Evolutionary conservation across 106 monocot genomes (phyloP).

Genomic region (Phalaenopsis aphrodite): DNA sequence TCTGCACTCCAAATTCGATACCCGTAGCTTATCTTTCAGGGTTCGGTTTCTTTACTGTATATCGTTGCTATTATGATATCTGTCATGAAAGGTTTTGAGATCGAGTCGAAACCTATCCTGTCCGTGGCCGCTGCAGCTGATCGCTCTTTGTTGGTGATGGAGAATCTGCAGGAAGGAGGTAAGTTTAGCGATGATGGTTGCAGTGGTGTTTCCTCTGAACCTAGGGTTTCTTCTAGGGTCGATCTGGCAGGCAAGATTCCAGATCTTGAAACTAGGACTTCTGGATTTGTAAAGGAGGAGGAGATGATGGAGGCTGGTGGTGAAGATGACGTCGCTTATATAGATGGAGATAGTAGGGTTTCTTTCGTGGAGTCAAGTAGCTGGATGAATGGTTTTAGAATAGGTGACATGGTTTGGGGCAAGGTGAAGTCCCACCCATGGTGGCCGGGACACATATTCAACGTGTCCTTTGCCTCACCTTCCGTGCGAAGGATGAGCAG

Average conservation of each 20-base stretch:
- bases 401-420: slow-evolving; percentile 97
- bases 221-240: background rate
- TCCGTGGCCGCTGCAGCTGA: background rate
- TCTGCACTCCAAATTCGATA: background rate
- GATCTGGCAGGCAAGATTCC: background rate
- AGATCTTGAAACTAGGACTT: slow-evolving; percentile 4
- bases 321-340: background rate
- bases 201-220: background rate
- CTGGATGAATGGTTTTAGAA: slow-evolving; percentile 42
- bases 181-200: background rate
- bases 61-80: slow-evolving; percentile 12
- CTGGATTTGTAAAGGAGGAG: background rate
- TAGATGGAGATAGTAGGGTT: background rate
- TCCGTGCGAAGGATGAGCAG: slow-evolving; percentile 38
- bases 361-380: background rate
- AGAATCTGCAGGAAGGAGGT: background rate
- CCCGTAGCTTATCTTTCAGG: background rate
- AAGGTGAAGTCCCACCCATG: slow-evolving; percentile 99
- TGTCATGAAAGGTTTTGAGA: slow-evolving; percentile 13
- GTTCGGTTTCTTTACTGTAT: background rate
- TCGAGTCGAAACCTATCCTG: slow-evolving; percentile 1
- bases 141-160: slow-evolving; percentile 9
- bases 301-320: background rate
- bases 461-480: slow-evolving; percentile 44
- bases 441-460: slow-evolving; percentile 95